phyloP scores from a whole-genome alignment of 331 rosid genomes.

The Pyrus hybrid region DNA sequence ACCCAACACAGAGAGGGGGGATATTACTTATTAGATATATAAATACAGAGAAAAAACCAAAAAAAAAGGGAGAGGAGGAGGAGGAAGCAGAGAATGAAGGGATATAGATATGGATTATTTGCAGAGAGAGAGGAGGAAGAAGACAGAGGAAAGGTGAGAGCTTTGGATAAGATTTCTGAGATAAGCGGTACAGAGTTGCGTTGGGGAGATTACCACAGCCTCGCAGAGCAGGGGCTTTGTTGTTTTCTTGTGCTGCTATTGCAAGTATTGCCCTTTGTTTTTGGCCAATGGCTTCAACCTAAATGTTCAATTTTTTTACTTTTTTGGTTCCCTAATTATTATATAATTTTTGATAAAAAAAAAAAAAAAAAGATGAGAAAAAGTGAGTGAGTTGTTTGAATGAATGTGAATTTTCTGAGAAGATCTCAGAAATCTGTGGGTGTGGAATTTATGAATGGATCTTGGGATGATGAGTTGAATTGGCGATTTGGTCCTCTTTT shows the following conservation, averaged over 20 bases:
- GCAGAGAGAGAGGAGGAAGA: constrained; percentile 6
- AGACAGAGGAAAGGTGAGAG: not conserved
- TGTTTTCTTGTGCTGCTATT: not conserved
- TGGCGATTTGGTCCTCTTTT: not conserved
- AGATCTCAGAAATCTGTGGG: not conserved
- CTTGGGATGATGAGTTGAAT: not conserved
- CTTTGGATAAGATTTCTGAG: constrained; percentile 43
- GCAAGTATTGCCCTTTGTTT: not conserved
- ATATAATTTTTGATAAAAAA: too few relatives aligned
- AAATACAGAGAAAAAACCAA: not conserved
- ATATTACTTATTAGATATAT: not conserved
- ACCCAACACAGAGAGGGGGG: not conserved
- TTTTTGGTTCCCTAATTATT: too few relatives aligned
- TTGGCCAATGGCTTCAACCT: not conserved
- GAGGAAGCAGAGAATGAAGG: not conserved
- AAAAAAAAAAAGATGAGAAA: not conserved
- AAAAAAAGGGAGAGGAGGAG: not conserved
- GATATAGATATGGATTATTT: constrained; percentile 24
- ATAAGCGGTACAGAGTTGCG: constrained; percentile 32
- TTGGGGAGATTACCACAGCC: constrained; percentile 22
- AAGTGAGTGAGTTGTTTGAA: not conserved
- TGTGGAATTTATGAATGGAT: not conserved
- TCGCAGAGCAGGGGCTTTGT: not conserved
- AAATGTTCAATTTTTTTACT: not conserved
- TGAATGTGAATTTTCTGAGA: not conserved